These are phyloP conservation scores for Cytospora chrysosperma DNA, from an alignment of 2,329 filamentous ascomycete species.

Conservation along the genomic window DNA sequence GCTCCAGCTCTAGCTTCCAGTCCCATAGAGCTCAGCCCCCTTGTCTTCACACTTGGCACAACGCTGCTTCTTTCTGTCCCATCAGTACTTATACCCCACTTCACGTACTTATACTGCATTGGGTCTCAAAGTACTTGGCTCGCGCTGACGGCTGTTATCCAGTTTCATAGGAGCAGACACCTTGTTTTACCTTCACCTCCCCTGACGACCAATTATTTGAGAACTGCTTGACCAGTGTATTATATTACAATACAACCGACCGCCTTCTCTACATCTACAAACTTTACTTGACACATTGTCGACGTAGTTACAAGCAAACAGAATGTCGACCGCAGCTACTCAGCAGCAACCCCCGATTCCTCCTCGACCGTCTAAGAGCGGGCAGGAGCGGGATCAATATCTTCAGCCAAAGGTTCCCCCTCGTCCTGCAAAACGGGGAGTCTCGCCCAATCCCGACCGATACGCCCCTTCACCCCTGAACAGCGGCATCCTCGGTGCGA, in stretches of 20 bases:
- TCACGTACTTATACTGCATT: neutral
- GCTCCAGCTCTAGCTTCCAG: no score
- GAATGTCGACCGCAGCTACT: constrained; percentile 48
- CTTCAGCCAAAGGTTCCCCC: constrained; percentile 71
- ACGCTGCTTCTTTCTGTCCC: constrained; percentile 8
- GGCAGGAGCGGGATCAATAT: constrained; percentile 45
- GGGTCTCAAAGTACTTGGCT: neutral
- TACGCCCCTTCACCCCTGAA: constrained; percentile 87
- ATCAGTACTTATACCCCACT: constrained; percentile 15
- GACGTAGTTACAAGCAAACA: constrained; percentile 18
- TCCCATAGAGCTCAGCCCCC: constrained; percentile 6
- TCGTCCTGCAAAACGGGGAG: constrained; percentile 73
- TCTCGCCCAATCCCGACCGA: constrained; percentile 73
- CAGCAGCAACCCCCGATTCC: constrained; percentile 54
- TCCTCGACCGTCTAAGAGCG: constrained; percentile 52
- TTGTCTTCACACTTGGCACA: constrained; percentile 11
- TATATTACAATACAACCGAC: neutral
- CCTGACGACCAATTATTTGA: neutral
- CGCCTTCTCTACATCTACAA: neutral
- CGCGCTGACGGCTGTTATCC: constrained; percentile 9
- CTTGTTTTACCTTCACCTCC: neutral
- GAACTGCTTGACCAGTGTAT: neutral
- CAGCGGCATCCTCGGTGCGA: constrained; percentile 52
- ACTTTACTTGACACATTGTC: neutral
- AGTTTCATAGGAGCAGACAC: neutral